Evolutionary conservation across 441 rosid genomes (phyloP), one percentile per base, ranked within the genome.

Genomic region (Hura crepitans): DNA sequence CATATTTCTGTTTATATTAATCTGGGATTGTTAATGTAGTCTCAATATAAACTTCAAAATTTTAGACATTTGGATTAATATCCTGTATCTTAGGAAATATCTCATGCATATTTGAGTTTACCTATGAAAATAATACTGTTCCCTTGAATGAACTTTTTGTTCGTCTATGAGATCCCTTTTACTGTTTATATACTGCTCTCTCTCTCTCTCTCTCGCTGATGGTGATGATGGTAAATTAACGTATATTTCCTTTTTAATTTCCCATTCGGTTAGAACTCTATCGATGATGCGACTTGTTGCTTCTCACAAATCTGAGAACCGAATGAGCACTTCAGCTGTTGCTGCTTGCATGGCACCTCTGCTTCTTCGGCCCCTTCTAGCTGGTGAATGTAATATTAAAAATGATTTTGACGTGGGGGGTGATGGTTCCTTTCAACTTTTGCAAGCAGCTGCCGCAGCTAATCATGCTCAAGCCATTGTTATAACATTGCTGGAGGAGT

Each of bases 311-410:
- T 73, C 77, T 67, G 85, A 72, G 77, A 96, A 93, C 79, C 86
- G 90, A 76, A 96, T 96, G 99, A 93, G 96, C 89, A 70, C 88
- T 75, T 89, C 97, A 64, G 98, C 99, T 25, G 99, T 96, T 73
- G 97, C 99, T 55, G 99, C 98, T 75, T 93, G 99, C 83, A 93
- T 93, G 98, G 99, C 97, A 72, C 99, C 99, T 73, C 84, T 96
- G 76, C 97, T 93, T 83, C 97, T 96, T 76, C 96, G 98, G 20
- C 99, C 99, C 70, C 99, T 93, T 81, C 83, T 96, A 56, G 81
- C 91, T 63, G 99, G 99, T 62, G 98, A 96, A 49, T 93, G 97
- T 83, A 97, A 96, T 74, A 87, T 96, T 77, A 97, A 86, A 80
- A 86, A 79, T 73, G 88, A 87, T 78, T 85, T 96, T 84, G 87